phyloP scores from a whole-genome alignment of 441 rosid genomes.

The Populus hybrid region DNA sequence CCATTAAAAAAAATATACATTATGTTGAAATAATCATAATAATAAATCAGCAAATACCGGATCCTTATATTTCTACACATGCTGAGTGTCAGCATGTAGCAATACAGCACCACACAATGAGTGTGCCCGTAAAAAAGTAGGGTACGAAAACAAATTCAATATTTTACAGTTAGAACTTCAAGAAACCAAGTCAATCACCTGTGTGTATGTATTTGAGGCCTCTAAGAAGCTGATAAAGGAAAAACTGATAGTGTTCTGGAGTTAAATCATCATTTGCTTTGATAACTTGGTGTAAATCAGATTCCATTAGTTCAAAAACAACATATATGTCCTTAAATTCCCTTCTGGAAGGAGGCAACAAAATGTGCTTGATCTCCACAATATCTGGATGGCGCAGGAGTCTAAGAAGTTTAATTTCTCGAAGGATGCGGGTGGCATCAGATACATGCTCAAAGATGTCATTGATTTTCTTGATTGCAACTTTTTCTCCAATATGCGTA shows the following conservation, averaged over 20 bases:
- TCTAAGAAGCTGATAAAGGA: slow-evolving; percentile 94
- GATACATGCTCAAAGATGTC: slow-evolving; percentile 98
- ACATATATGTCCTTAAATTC: slow-evolving; percentile 94
- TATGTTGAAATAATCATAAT: neutral
- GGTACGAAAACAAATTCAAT: neutral
- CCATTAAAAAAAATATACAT: neutral
- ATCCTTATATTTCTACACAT: neutral
- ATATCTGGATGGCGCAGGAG: slow-evolving; percentile 93
- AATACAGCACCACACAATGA: neutral
- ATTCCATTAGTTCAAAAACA: slow-evolving; percentile 95
- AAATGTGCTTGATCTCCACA: slow-evolving; percentile 93
- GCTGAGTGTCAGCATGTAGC: neutral
- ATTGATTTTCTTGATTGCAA: slow-evolving; percentile 92
- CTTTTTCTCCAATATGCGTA: slow-evolving; percentile 82
- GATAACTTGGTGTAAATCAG: slow-evolving; percentile 95
- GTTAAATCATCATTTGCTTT: slow-evolving; percentile 97
- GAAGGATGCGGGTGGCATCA: slow-evolving; percentile 93
- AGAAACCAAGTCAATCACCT: slow-evolving; percentile 41
- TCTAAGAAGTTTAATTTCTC: slow-evolving; percentile 94
- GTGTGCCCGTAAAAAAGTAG: neutral
- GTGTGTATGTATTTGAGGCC: slow-evolving; percentile 96
- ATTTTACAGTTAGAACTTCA: neutral
- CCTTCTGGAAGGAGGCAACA: slow-evolving; percentile 92
- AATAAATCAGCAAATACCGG: slow-evolving; percentile 2
- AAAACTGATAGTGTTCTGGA: slow-evolving; percentile 94